Conservation (phyloP, 352 stramenopile genomes). For the Globisporangium abappressorium region DNA sequence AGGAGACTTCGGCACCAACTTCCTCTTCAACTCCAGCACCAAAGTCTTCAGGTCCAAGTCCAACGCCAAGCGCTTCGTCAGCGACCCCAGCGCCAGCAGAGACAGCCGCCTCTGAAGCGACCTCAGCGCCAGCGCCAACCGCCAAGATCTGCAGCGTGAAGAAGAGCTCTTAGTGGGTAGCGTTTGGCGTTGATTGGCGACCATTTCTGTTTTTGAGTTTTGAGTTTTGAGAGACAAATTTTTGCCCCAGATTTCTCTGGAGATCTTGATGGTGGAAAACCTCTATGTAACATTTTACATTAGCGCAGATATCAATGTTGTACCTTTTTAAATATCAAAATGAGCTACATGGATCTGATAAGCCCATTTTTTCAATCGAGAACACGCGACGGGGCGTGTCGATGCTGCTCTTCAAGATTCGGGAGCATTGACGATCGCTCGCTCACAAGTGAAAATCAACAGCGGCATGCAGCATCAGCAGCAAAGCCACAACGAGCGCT, state of each 20-base stretch:
- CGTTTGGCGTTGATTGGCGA: neutral
- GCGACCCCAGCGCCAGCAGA: neutral
- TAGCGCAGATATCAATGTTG: no score
- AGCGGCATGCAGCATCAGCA: neutral
- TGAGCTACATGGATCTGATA: neutral
- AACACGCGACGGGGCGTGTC: neutral
- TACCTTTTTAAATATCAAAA: neutral
- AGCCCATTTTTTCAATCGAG: neutral
- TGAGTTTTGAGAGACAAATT: neutral
- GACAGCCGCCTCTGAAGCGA: neutral
- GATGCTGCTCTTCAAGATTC: conserved; percentile 4
- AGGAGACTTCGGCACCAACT: neutral
- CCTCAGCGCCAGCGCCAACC: neutral
- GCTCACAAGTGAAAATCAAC: neutral
- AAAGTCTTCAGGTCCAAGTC: no score
- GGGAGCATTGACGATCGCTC: neutral
- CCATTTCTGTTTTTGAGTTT: neutral
- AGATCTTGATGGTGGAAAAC: neutral
- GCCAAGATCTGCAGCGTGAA: conserved; percentile 4
- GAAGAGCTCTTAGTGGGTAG: neutral
- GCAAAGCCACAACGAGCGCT: neutral
- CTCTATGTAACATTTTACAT: neutral
- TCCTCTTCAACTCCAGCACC: neutral
- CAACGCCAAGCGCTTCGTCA: neutral
- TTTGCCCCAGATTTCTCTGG: neutral